Conservation (phyloP, 345 rosid species). For the Schrenkiella parvula region DNA sequence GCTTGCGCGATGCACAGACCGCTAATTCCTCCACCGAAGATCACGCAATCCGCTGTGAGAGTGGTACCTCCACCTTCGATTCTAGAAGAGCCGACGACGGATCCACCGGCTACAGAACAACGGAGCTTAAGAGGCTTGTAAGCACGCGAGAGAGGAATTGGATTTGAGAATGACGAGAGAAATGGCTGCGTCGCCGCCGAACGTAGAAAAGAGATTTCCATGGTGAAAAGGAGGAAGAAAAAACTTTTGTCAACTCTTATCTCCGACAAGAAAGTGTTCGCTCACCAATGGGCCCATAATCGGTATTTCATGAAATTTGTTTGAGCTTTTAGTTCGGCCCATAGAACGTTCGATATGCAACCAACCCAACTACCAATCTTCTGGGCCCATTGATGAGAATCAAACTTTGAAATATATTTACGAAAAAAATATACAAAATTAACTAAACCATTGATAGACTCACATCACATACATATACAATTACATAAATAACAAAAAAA, state of each 20-base stretch:
- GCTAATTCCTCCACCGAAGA: conserved; percentile 78
- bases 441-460: not conserved
- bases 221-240: not conserved
- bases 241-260: not conserved
- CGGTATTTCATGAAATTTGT: too few relatives aligned
- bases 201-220: conserved; percentile 40
- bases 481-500: not conserved
- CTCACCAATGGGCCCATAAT: not conserved
- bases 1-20: conserved; percentile 88
- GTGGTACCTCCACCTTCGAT: conserved; percentile 32
- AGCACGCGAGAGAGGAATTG: not conserved
- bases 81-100: conserved; percentile 41
- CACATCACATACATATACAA: too few relatives aligned
- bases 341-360: too few relatives aligned
- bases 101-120: conserved; percentile 53
- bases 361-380: too few relatives aligned
- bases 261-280: not conserved
- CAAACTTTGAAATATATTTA: not conserved
- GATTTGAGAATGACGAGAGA: conserved; percentile 29
- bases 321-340: too few relatives aligned
- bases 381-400: too few relatives aligned
- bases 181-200: conserved; percentile 26
- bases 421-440: not conserved
- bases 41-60: conserved; percentile 53
- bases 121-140: conserved; percentile 37